These are phyloP conservation scores for Lentinula detonsa DNA, from an alignment of 768 basidiomycete genomes.

Conservation along the genomic window DNA sequence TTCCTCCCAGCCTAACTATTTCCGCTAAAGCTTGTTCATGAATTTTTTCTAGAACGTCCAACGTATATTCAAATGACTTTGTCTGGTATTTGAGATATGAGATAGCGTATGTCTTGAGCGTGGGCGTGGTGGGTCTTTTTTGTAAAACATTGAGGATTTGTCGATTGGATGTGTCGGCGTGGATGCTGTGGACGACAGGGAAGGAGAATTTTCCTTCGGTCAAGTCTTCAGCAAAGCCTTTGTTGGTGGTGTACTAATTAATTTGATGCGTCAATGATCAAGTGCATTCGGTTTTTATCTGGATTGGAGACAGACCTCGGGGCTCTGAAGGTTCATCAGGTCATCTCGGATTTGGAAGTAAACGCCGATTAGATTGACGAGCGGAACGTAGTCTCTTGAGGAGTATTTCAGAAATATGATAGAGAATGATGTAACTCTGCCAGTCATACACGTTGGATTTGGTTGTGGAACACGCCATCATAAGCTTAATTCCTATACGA, in stretches of 20 bases:
- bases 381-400: slow-evolving; percentile 78
- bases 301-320: slow-evolving; percentile 47
- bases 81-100: slow-evolving; percentile 72
- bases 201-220: slow-evolving; percentile 98
- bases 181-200: slow-evolving; percentile 87
- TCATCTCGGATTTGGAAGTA: slow-evolving; percentile 97
- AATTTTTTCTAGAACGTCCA: slow-evolving; percentile 58
- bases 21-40: slow-evolving; percentile 65
- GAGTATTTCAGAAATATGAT: neutral
- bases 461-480: slow-evolving; percentile 84
- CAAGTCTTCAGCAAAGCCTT: slow-evolving; percentile 90
- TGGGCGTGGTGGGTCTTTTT: slow-evolving; percentile 77
- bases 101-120: slow-evolving; percentile 77
- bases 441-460: slow-evolving; percentile 49
- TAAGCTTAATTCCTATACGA: slow-evolving; percentile 86
- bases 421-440: neutral
- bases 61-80: slow-evolving; percentile 83
- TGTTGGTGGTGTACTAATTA: slow-evolving; percentile 71
- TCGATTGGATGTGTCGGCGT: slow-evolving; percentile 67
- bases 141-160: slow-evolving; percentile 88
- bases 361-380: slow-evolving; percentile 93
- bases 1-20: slow-evolving; percentile 73
- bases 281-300: neutral
- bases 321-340: slow-evolving; percentile 89
- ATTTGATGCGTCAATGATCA: neutral